Base-by-base conservation (phyloP, 164 flowering plant species). In the Houttuynia cordata region DNA sequence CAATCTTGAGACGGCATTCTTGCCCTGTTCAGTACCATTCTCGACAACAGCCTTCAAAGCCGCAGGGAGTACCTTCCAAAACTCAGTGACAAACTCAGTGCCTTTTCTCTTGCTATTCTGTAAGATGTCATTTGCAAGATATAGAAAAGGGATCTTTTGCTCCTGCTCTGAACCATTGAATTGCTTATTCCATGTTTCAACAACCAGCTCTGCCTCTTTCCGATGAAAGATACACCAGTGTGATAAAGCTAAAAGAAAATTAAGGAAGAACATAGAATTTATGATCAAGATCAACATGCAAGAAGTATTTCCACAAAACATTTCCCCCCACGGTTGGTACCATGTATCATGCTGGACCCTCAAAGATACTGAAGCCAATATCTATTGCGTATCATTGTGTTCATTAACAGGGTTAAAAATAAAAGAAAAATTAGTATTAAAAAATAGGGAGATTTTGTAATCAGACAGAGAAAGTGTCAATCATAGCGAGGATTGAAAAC, bases 211-310 rank as follows among this genome's bases (percentile, higher is more conserved):
- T 51, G 99, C 97, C 64, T 93, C 83, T 69, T 77, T 75, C 37
- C 75, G 94, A 66, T 93, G 97, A 75, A 86, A 84, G 62, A 93
- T 93, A 76, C 99, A 93, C 99, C 97, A 93, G 66, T 90, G 96
- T 19, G 99, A 93, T 53, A 90, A 69, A 30, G 96, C 99, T 93
- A 65, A 25, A 40, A n/a, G 41, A 47, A 61, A 71, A 77, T 76
- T 62, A 82, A 83, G 82, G 49, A 45, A 45, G 9, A 14, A 7
- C 37, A 30, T 30, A 30, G 37, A 30, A 6, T 51, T 17, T 14
- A 51, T 20, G 21, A 9, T 17, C 25, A 10, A 14, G 22, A 24
- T 13, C 23, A 23, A 21, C 34, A 30, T 24, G 45, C n/a, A n/a
- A 39, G 45, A 22, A 3, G 19, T 59, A 17, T 21, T 21, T 34